A percentile compares a stretch with the other conserved stretches of the same genome.
These are phyloP conservation scores for Mimosa bimucronata DNA, from an alignment of 306 rosid species.

Conservation along the genomic window DNA sequence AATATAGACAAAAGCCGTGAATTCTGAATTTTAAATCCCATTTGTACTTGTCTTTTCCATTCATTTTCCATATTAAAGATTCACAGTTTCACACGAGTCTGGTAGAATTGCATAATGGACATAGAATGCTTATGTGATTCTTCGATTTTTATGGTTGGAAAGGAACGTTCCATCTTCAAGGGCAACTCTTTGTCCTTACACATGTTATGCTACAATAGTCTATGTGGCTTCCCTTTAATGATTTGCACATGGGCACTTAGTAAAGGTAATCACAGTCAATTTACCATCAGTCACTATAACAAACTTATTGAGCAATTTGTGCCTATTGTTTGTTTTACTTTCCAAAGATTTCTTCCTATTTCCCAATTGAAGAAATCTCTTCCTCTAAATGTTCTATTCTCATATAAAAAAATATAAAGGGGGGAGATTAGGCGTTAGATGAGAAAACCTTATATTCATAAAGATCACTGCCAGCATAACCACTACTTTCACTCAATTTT, in stretches of 20 bases:
- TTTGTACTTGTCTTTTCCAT: not conserved
- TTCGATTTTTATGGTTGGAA: not conserved
- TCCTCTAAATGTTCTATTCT: not conserved
- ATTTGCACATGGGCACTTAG: not conserved
- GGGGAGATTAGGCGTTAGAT: conserved; percentile 11
- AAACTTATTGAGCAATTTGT: not conserved
- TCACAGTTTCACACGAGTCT: not conserved
- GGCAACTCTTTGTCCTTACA: not conserved
- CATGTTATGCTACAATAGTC: not conserved
- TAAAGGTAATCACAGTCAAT: not conserved
- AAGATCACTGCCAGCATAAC: conserved; percentile 96
- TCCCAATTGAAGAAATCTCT: conserved; percentile 1
- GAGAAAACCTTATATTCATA: conserved; percentile 89
- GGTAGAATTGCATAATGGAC: not conserved
- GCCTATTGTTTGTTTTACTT: not conserved
- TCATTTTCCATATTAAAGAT: not conserved
- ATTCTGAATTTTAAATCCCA: not conserved
- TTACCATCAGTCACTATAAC: not conserved
- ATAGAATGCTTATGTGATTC: not conserved
- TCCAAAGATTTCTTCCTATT: not conserved
- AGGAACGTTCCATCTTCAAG: not conserved
- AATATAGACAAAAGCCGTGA: not conserved
- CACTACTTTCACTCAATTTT: conserved; percentile 97
- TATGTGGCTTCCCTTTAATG: not conserved
- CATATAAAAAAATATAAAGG: not conserved